A percentile compares a stretch with the other conserved stretches of the same genome.
Conservation (phyloP, 176 grass and related monocot genomes). For the Bothriochloa decipiens region DNA sequence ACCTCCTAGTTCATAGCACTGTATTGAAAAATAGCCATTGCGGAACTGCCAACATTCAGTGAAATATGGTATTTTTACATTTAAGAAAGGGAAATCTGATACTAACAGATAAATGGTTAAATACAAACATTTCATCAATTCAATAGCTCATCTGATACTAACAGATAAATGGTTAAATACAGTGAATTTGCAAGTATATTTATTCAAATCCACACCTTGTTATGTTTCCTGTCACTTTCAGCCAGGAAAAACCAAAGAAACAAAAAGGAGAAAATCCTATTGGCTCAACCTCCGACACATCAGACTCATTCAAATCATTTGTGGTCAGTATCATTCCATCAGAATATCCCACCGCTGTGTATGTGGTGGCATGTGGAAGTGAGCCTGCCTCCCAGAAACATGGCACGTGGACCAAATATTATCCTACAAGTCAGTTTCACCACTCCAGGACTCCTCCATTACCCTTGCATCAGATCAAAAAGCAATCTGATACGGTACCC, state of each 20-base stretch:
- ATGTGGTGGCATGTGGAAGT: background rate
- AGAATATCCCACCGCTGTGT: slow-evolving; percentile 33
- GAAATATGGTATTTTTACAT: background rate
- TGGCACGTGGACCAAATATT: background rate
- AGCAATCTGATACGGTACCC: background rate
- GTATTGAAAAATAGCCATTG: background rate
- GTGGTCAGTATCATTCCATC: background rate
- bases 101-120: background rate
- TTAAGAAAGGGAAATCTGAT: background rate
- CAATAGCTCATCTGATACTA: background rate
- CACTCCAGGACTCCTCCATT: background rate
- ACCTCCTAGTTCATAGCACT: background rate
- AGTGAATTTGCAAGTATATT: background rate
- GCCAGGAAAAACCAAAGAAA: background rate
- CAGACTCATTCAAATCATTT: slow-evolving; percentile 14
- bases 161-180: background rate
- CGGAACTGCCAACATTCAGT: background rate
- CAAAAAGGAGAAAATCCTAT: slow-evolving; percentile 8
- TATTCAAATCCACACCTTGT: background rate
- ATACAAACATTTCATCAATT: background rate
- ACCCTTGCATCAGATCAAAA: background rate
- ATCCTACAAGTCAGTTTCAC: slow-evolving; percentile 17
- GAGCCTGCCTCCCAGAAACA: slow-evolving; percentile 1
- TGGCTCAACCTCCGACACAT: background rate
- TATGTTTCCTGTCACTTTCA: background rate